These are phyloP conservation scores for Asterella californica DNA, from an alignment of 225 moss, liverwort and hornwort species.

Conservation along the genomic window DNA sequence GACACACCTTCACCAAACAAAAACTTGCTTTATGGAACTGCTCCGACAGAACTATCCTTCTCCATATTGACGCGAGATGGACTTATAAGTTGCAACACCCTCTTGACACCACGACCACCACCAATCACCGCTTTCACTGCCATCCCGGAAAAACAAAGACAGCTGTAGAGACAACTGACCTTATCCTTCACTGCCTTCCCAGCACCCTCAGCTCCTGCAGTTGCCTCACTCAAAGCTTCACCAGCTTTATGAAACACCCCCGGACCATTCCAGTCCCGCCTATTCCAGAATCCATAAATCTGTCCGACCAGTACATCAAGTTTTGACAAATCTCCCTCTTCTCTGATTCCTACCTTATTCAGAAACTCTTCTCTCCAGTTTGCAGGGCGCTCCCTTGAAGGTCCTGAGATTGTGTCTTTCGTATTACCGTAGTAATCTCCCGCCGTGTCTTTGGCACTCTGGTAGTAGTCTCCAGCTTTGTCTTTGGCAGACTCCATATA, in stretches of 20 bases:
- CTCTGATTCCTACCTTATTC: constrained; percentile 33
- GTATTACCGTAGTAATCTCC: constrained; percentile 28
- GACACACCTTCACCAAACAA: too few relatives aligned
- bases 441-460: constrained; percentile 26
- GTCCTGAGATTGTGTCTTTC: constrained; percentile 27
- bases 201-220: constrained; percentile 29
- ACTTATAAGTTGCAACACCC: too few relatives aligned
- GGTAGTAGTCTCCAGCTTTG: background rate
- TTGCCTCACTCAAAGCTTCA: constrained; percentile 22
- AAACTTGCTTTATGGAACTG: too few relatives aligned
- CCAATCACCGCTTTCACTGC: too few relatives aligned
- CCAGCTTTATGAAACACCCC: constrained; percentile 34
- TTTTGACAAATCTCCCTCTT: constrained; percentile 32
- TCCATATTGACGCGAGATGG: too few relatives aligned
- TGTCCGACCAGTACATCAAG: constrained; percentile 51
- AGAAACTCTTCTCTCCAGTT: constrained; percentile 27
- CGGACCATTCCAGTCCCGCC: constrained; percentile 10
- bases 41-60: too few relatives aligned
- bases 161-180: too few relatives aligned
- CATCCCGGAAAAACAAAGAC: background rate
- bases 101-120: too few relatives aligned
- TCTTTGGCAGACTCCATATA: background rate
- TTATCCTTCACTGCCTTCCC: constrained; percentile 12
- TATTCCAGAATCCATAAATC: constrained; percentile 25
- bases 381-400: background rate